These are phyloP conservation scores for Eucalyptus virginea DNA, from an alignment of 345 rosid genomes.

Conservation along the genomic window DNA sequence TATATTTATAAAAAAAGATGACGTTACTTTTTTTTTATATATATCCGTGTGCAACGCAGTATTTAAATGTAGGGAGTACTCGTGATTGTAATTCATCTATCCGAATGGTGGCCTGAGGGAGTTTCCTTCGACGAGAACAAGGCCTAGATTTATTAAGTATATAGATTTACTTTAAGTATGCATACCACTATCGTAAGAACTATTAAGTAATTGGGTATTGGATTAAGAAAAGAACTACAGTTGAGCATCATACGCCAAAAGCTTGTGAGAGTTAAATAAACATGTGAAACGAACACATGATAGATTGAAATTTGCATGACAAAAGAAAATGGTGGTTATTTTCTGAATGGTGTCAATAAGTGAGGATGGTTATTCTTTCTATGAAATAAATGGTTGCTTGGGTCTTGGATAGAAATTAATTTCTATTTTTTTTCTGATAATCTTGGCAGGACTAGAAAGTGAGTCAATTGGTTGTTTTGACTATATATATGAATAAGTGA, in stretches of 20 bases:
- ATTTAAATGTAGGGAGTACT: not conserved
- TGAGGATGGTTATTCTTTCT: not conserved
- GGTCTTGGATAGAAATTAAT: not conserved
- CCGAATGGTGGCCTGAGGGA: not conserved
- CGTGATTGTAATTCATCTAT: not conserved
- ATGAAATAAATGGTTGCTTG: not conserved
- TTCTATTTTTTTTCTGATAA: not conserved
- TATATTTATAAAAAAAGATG: not conserved
- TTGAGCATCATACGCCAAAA: not conserved
- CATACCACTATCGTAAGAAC: not conserved
- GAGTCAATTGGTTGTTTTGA: not conserved
- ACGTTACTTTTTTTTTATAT: not conserved
- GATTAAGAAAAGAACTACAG: not conserved
- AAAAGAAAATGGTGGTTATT: not conserved
- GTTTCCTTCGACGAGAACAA: not conserved
- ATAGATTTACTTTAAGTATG: not conserved
- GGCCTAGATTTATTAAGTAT: not conserved
- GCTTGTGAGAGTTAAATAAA: not conserved
- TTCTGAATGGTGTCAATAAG: not conserved
- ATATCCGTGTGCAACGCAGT: not conserved
- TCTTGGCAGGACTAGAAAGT: not conserved
- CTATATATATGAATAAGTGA: not conserved
- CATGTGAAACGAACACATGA: not conserved
- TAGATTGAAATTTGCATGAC: not conserved
- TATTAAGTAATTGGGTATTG: not conserved